phyloP scores from a whole-genome alignment of 768 basidiomycete species.

The Mycena pura region DNA sequence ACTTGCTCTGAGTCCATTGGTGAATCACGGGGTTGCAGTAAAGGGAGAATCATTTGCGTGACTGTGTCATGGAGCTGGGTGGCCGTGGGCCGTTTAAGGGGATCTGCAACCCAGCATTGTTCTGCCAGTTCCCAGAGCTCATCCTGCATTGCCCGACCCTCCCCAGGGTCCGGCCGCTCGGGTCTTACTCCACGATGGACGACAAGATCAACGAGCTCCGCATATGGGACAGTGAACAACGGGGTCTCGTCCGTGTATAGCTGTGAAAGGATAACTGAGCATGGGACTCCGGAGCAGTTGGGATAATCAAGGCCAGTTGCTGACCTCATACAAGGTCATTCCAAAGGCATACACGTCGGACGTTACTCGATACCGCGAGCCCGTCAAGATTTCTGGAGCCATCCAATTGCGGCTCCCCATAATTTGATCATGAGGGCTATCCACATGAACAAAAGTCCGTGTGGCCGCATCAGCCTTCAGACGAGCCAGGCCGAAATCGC shows the following conservation, averaged over 20 bases:
- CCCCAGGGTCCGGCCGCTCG: constrained; percentile 29
- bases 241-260: constrained; percentile 29
- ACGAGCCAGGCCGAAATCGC: constrained; percentile 9
- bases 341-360: constrained; percentile 35
- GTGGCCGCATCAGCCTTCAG: constrained; percentile 17
- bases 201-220: constrained; percentile 22
- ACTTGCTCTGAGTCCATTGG: no score
- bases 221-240: constrained; percentile 20
- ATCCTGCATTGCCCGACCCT: constrained; percentile 29
- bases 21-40: not conserved
- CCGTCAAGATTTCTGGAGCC: constrained; percentile 33
- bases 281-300: constrained; percentile 10
- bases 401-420: constrained; percentile 37
- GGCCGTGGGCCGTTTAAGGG: constrained; percentile 24
- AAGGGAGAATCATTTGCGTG: not conserved
- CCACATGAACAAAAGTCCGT: constrained; percentile 11
- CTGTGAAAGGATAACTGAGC: constrained; percentile 1
- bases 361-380: constrained; percentile 18
- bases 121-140: constrained; percentile 33
- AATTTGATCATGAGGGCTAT: not conserved
- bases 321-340: constrained; percentile 37
- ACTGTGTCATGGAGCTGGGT: constrained; percentile 1
- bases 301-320: not conserved
- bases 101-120: constrained; percentile 30
- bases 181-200: constrained; percentile 26